Evolutionary conservation across 1,284 basidiomycete species (phyloP).

Genomic region (Porogramme epimiltina): DNA sequence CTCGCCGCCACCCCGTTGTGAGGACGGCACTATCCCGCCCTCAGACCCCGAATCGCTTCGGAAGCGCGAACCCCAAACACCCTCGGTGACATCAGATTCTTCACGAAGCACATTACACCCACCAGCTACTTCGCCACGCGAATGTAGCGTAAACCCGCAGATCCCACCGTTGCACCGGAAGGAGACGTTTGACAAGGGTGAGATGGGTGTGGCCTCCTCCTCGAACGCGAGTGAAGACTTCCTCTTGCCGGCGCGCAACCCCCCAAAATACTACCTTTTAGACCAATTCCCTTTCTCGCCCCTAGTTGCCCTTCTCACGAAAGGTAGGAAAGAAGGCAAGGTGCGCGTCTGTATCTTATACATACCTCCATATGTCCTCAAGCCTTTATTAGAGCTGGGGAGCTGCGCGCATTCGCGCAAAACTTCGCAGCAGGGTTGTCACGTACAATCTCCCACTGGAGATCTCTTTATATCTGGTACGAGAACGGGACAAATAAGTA

Average conservation of each 20-base stretch:
- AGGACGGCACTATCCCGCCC: constrained; percentile 9
- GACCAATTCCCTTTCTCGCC: constrained; percentile 75
- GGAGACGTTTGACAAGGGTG: constrained; percentile 5
- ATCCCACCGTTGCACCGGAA: constrained; percentile 4
- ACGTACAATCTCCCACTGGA: constrained; percentile 76
- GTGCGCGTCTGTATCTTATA: constrained; percentile 20
- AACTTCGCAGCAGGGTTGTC: constrained; percentile 44
- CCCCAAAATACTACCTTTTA: constrained; percentile 63
- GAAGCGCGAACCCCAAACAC: constrained; percentile 7
- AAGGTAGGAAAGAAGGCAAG: constrained; percentile 49
- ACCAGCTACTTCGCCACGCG: constrained; percentile 30
- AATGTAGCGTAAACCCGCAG: constrained; percentile 19
- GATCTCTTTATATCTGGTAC: constrained; percentile 71
- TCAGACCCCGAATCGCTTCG: neutral
- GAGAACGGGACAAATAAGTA: constrained; percentile 21
- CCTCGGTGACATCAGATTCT: neutral
- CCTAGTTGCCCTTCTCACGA: constrained; percentile 48
- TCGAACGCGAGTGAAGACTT: constrained; percentile 37
- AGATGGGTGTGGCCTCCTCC: constrained; percentile 14
- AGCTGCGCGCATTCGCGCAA: constrained; percentile 54
- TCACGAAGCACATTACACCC: constrained; percentile 34
- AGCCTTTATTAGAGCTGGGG: constrained; percentile 42
- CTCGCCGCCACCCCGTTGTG: constrained; percentile 9
- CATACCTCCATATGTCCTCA: neutral
- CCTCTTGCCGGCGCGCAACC: constrained; percentile 58